A percentile compares a stretch with the other conserved stretches of the same genome.
Conservation (phyloP, 192 early-diverging fungal species). For the Podila clonocystis region DNA sequence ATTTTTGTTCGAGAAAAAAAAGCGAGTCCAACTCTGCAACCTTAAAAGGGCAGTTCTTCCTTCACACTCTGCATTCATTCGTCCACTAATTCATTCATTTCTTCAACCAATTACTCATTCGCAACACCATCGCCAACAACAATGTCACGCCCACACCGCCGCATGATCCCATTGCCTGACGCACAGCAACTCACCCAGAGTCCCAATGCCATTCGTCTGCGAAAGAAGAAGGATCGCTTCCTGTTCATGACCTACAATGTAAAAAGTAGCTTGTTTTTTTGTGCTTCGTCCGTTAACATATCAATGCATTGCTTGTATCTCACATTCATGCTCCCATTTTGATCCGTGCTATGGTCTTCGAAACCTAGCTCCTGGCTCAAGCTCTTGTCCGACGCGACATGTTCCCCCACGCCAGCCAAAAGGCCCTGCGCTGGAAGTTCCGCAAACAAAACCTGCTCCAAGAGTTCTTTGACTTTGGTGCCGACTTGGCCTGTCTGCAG, state of each 20-base stretch:
- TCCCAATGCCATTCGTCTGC: slow-evolving; percentile 14
- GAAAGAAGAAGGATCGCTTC: slow-evolving; percentile 51
- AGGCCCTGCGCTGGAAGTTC: slow-evolving; percentile 61
- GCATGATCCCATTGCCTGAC: slow-evolving; percentile 34
- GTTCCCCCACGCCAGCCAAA: slow-evolving; percentile 65
- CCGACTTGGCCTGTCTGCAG: slow-evolving; percentile 69
- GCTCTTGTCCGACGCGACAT: slow-evolving; percentile 60
- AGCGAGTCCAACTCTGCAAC: background rate
- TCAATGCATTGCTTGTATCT: too few species aligned
- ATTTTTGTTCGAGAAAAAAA: background rate
- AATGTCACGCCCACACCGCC: slow-evolving; percentile 40
- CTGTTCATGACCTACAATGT: slow-evolving; percentile 71
- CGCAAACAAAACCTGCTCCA: slow-evolving; percentile 55
- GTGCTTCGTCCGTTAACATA: too few species aligned
- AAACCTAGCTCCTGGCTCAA: slow-evolving; percentile 59
- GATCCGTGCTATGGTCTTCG: background rate
- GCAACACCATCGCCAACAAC: background rate
- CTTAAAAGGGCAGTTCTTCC: background rate
- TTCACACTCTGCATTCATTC: background rate
- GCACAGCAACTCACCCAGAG: slow-evolving; percentile 20
- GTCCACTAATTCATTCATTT: too few species aligned
- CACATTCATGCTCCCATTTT: background rate
- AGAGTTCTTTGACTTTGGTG: slow-evolving; percentile 54
- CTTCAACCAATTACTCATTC: background rate
- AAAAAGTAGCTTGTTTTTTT: background rate